These are phyloP conservation scores for Rhynchosporium agropyri DNA, from an alignment of 2,329 filamentous ascomycete species.

Conservation along the genomic window DNA sequence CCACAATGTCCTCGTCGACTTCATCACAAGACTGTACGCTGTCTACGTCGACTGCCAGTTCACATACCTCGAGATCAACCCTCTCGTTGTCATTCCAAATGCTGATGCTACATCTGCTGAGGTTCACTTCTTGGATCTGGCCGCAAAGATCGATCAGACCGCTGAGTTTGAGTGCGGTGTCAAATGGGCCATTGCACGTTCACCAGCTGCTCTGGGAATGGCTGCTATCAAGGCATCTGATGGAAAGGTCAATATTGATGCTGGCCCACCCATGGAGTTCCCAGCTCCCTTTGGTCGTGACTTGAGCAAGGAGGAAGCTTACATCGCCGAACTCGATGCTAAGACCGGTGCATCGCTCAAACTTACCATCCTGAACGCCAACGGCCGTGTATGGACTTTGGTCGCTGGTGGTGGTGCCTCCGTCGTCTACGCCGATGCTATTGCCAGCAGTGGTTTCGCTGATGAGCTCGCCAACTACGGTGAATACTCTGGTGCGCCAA, in stretches of 20 bases:
- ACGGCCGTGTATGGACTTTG: conserved; percentile 94
- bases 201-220: conserved; percentile 84
- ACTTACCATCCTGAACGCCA: conserved; percentile 90
- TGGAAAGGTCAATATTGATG: conserved; percentile 88
- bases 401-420: conserved; percentile 99
- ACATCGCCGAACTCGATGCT: conserved; percentile 97
- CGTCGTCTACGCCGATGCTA: conserved; percentile 98
- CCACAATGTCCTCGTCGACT: conserved; percentile 98
- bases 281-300: conserved; percentile 98
- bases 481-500: conserved; percentile 98
- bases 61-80: conserved; percentile 99
- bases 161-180: conserved; percentile 99
- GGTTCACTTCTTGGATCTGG: conserved; percentile 97
- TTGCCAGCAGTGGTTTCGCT: conserved; percentile 93
- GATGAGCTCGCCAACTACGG: conserved; percentile 98
- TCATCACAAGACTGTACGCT: conserved; percentile 96
- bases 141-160: conserved; percentile 98
- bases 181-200: conserved; percentile 97
- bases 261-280: conserved; percentile 98
- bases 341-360: conserved; percentile 99
- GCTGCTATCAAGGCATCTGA: conserved; percentile 64
- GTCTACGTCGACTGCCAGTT: conserved; percentile 99
- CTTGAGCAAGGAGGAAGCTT: conserved; percentile 97
- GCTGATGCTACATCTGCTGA: conserved; percentile 87
- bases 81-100: conserved; percentile 96